Evolutionary conservation across 2,329 filamentous ascomycete genomes (phyloP), one percentile per base, ranked within the genome.

Genomic region (Exophiala sp.): DNA sequence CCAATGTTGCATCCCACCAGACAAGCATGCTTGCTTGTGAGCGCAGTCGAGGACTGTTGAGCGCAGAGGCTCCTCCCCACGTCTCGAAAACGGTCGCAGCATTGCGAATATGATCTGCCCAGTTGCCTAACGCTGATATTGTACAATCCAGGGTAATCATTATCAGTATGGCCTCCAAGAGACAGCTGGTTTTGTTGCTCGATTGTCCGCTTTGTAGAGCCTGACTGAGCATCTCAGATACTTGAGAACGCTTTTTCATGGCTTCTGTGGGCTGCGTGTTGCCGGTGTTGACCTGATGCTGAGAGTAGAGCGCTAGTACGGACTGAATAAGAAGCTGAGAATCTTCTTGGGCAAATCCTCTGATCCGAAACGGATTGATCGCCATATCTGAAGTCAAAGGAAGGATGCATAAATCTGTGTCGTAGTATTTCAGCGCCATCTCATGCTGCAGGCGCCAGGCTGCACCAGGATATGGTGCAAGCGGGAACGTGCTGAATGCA

Each of bases 11-110:
- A 43, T 43, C 42, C 12, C 24, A 45, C 42, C 42, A 45, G 42
- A 45, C 42, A 12, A 45, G 42, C 42, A 45, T 45, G 24, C 42
- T 33, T 3, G 42, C 42, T 32, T 45, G 42, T 21, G 42, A 45
- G 8, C 42, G 42, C 6, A 45, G 42, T 32, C 42, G 42, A 32
- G 42, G 42, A 32, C 18, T 45, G 42, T 20, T 29, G 42, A 38
- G 35, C 35, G 35, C 35, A 12, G 35, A 38, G 14, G 35, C 11
- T 12, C 35, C 35, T 12, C 35, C 35, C 35, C 35, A 38, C 2
- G 35, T 4, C 35, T 38, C 35, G 35, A 38, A 38, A 38, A 38
- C 35, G 35, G 35, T 38, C 14, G 14, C 35, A 11, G 35, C 35
- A 12, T 38, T 38, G 35, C 35, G 35, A 38, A 38, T 38, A 7